Percentiles rank a stretch among this genome's conserved stretches.
Conservation (phyloP, 1,284 basidiomycete species). For the Phaffia rhodozyma region DNA sequence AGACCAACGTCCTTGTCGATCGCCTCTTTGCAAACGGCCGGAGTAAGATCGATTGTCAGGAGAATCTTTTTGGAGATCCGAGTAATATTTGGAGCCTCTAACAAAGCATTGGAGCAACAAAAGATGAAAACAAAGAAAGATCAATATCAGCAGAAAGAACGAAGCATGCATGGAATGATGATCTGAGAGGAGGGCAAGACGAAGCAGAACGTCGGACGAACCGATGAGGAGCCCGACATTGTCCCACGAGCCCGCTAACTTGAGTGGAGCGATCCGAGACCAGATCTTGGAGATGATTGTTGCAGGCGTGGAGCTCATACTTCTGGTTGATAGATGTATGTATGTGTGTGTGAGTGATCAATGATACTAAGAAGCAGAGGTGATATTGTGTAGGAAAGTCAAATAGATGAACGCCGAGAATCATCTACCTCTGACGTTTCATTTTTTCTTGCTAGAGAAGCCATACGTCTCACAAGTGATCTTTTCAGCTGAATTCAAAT, state of each 20-base stretch:
- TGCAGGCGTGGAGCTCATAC: slow-evolving; percentile 1
- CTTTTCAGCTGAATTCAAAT: too few relatives aligned
- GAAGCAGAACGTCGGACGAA: slow-evolving; percentile 27
- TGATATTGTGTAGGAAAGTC: too few relatives aligned
- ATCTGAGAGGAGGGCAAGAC: background rate
- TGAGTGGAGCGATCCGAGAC: slow-evolving; percentile 62
- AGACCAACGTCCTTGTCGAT: slow-evolving; percentile 44
- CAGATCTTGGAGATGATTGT: slow-evolving; percentile 9
- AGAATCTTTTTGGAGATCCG: slow-evolving; percentile 52
- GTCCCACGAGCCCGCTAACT: slow-evolving; percentile 77
- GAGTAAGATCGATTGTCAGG: slow-evolving; percentile 73
- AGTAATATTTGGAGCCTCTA: slow-evolving; percentile 60
- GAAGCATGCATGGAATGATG: background rate
- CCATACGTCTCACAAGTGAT: too few relatives aligned
- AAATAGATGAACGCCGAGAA: too few relatives aligned
- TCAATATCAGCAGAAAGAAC: background rate
- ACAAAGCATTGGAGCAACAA: background rate
- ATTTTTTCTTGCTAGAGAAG: too few relatives aligned
- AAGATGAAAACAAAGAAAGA: background rate
- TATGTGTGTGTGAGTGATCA: too few relatives aligned
- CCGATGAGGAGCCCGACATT: slow-evolving; percentile 77
- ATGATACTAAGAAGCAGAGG: too few relatives aligned
- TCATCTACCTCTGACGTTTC: too few relatives aligned
- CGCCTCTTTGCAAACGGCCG: slow-evolving; percentile 64
- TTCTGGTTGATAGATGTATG: too few relatives aligned